A percentile compares a stretch with the other conserved stretches of the same genome.
phyloP scores from a whole-genome alignment of 2,329 filamentous ascomycete species.

The Aspergillus sp. region DNA sequence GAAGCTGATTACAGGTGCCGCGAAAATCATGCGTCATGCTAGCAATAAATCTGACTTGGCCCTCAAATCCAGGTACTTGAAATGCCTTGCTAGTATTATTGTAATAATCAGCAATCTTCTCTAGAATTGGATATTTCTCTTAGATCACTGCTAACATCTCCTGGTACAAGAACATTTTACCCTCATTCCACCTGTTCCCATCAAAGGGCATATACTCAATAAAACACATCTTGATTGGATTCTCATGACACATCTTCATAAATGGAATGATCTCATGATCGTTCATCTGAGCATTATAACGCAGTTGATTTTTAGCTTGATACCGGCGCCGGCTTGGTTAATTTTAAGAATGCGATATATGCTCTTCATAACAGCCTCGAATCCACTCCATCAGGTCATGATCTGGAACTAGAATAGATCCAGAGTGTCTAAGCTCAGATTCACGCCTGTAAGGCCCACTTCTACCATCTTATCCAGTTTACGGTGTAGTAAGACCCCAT shows the following conservation, averaged over 20 bases:
- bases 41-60: constrained; percentile 93
- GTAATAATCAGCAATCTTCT: constrained; percentile 68
- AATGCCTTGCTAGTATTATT: constrained; percentile 98
- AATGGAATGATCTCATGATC: constrained; percentile 85
- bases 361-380: constrained; percentile 85
- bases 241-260: constrained; percentile 81
- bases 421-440: constrained; percentile 91
- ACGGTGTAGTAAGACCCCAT: constrained; percentile 82
- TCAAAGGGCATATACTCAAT: constrained; percentile 99
- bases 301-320: constrained; percentile 95
- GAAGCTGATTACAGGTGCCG: constrained; percentile 86
- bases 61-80: constrained; percentile 78
- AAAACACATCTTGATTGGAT: constrained; percentile 88
- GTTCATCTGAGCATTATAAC: constrained; percentile 96
- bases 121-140: constrained; percentile 64
- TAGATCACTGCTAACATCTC: constrained; percentile 87
- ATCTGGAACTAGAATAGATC: constrained; percentile 94
- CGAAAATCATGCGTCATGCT: constrained; percentile 99
- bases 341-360: constrained; percentile 84
- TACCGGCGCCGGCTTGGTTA: constrained; percentile 74
- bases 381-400: constrained; percentile 89
- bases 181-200: constrained; percentile 90
- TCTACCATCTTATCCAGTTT: constrained; percentile 93
- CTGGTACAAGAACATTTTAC: constrained; percentile 85
- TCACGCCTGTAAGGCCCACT: constrained; percentile 85